phyloP scores from a whole-genome alignment of 2,329 filamentous ascomycete species.

The Aspergillus pseudotamarii region DNA sequence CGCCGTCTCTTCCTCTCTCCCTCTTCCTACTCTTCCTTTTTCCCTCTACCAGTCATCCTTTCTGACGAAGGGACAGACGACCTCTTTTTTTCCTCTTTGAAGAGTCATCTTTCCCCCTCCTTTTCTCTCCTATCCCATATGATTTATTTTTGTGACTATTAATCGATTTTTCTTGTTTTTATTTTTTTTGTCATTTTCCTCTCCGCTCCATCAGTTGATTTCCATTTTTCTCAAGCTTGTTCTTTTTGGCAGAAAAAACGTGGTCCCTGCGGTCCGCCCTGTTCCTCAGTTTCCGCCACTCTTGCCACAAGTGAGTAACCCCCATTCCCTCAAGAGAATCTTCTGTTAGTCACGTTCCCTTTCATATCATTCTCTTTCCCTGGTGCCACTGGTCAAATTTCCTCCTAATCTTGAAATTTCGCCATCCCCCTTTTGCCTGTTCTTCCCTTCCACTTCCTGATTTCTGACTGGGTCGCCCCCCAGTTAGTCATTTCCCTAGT shows the following conservation, averaged over 20 bases:
- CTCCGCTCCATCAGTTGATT: conserved; percentile 1
- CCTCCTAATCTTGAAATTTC: conserved; percentile 5
- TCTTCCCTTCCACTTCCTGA: conserved; percentile 3
- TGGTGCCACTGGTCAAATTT: background rate
- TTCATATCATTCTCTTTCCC: background rate
- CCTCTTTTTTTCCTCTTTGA: background rate
- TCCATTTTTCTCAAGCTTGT: background rate
- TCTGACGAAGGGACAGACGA: conserved; percentile 1
- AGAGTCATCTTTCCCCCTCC: background rate
- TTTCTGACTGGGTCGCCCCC: conserved; percentile 15
- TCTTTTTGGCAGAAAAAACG: conserved; percentile 11
- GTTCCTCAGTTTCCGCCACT: conserved; percentile 20
- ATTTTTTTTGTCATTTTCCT: background rate
- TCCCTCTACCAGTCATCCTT: background rate
- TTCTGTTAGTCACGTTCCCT: background rate
- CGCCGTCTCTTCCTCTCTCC: background rate
- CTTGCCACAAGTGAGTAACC: conserved; percentile 18
- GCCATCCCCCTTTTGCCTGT: background rate
- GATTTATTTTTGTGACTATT: background rate
- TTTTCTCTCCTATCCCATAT: background rate
- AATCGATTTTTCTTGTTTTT: background rate
- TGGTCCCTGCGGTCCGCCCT: conserved; percentile 26
- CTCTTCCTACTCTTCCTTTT: background rate
- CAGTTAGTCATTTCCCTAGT: conserved; percentile 13
- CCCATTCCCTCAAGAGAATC: background rate